A percentile compares a stretch with the other conserved stretches of the same genome.
Evolutionary conservation across 2,329 filamentous ascomycete species (phyloP).

Genomic region (Alternaria gansuensis): DNA sequence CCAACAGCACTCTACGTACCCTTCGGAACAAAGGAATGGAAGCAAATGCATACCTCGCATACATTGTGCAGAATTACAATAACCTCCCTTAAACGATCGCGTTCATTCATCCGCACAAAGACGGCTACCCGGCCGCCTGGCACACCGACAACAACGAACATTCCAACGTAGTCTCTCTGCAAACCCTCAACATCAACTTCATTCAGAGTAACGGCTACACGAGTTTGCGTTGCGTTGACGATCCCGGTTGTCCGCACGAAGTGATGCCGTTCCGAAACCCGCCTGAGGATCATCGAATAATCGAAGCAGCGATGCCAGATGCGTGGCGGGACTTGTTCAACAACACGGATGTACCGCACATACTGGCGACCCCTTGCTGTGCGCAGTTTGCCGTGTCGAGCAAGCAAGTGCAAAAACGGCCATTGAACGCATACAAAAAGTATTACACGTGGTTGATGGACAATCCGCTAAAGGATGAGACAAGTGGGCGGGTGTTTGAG

Average conservation of each 20-base stretch:
- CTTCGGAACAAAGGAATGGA: slow-evolving; percentile 36
- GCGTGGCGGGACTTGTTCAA: slow-evolving; percentile 33
- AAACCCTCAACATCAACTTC: slow-evolving; percentile 49
- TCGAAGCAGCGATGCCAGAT: slow-evolving; percentile 26
- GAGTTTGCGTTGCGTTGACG: slow-evolving; percentile 53
- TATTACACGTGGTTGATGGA: slow-evolving; percentile 37
- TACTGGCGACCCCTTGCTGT: slow-evolving; percentile 59
- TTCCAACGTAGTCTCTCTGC: slow-evolving; percentile 15
- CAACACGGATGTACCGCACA: slow-evolving; percentile 22
- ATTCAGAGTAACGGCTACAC: slow-evolving; percentile 53
- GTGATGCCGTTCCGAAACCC: slow-evolving; percentile 48
- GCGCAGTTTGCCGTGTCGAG: slow-evolving; percentile 51
- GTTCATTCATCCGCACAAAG: slow-evolving; percentile 33
- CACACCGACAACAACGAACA: slow-evolving; percentile 23
- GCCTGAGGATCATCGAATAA: slow-evolving; percentile 22
- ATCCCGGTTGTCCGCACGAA: slow-evolving; percentile 54
- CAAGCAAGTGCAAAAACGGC: slow-evolving; percentile 37
- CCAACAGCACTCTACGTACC: slow-evolving; percentile 27
- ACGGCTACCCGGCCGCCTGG: slow-evolving; percentile 21
- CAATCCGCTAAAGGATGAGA: slow-evolving; percentile 35
- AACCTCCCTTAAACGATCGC: slow-evolving; percentile 32
- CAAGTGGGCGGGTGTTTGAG: slow-evolving; percentile 36
- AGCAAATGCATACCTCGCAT: slow-evolving; percentile 38
- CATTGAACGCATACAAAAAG: slow-evolving; percentile 40
- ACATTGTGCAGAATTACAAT: slow-evolving; percentile 39